Evolutionary conservation across 257 asterid species (phyloP), one percentile per base, ranked within the genome.

Genomic region (Parsonsia alboflavescens): DNA sequence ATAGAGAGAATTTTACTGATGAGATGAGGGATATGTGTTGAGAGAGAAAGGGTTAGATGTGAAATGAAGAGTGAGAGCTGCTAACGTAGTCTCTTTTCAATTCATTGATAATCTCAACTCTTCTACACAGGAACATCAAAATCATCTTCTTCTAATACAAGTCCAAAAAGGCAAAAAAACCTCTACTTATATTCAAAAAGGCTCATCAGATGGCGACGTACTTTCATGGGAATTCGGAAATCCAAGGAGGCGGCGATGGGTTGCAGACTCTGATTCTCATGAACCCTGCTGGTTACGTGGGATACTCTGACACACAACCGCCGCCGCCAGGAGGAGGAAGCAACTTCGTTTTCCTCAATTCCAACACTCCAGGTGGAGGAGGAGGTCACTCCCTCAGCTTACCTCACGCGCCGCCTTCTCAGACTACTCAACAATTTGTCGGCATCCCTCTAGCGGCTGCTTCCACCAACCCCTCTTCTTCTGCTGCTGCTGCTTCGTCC

Each of bases 251-350:
- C 12, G 91, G 88, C 49, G 97, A 94, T 56, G 97, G 97, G 0
- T 79, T 94, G 45, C 99, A 94, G 72, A 94, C 99, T 44, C 79
- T 94, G 83, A 88, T 94, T 74, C 86, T 94, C 63, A 94, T 94
- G 99, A 94, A 94, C 62, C 97, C 96, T 3, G 84, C 98, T 6
- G 86, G 92, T 13, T 94, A 89, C 84, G 91, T 84, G 46, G 97
- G 97, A 69, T 92, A 81, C 82, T 81, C 97, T 70, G 99, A 93
- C 83, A 78, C 73, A 33, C 88, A 85, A 39, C 89, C 54, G 49
- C 91, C 69, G n/a, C 74, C 30, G 4, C 76, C 73, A 2, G 87
- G 48, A 2, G 56, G 21, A 45, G 82, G 73, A 72, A 64, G 73
- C 86, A 90, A 86, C 83, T 87, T 89, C 62, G 89, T 88, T 21